These are phyloP conservation scores for Urostyla sp. DNA, from an alignment of 73 alveolate genomes.

Conservation along the genomic window DNA sequence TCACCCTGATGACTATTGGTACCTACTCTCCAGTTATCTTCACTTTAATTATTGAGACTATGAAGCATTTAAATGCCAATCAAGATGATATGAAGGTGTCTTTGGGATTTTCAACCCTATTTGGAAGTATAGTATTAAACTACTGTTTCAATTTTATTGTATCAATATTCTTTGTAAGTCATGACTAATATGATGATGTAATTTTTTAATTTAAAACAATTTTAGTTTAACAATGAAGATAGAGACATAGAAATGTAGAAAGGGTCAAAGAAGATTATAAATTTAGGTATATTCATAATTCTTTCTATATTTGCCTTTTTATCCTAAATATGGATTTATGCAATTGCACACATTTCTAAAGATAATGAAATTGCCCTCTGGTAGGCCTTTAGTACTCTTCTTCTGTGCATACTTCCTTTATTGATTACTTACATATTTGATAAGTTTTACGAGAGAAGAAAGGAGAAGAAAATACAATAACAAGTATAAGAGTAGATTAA, in stretches of 20 bases:
- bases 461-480: background rate
- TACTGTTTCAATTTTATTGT: constrained; percentile 69
- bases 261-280: constrained; percentile 3
- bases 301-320: background rate
- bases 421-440: constrained; percentile 14
- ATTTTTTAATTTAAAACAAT: background rate
- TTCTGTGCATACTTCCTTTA: constrained; percentile 1
- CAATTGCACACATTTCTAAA: background rate
- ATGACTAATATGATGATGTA: constrained; percentile 45
- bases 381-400: constrained; percentile 24
- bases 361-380: constrained; percentile 19
- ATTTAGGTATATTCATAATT: constrained; percentile 13
- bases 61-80: background rate
- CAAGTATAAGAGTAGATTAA: background rate
- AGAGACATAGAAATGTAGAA: constrained; percentile 31
- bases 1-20: constrained; percentile 84
- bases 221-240: constrained; percentile 7
- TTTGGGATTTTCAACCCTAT: constrained; percentile 77
- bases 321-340: constrained; percentile 3
- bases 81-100: constrained; percentile 62
- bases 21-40: constrained; percentile 85
- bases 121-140: constrained; percentile 80
- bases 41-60: constrained; percentile 70
- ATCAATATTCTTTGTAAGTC: constrained; percentile 61
- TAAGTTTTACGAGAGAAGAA: constrained; percentile 10